Conservation (phyloP, 2,329 filamentous ascomycete genomes). For the Massarina eburnea region DNA sequence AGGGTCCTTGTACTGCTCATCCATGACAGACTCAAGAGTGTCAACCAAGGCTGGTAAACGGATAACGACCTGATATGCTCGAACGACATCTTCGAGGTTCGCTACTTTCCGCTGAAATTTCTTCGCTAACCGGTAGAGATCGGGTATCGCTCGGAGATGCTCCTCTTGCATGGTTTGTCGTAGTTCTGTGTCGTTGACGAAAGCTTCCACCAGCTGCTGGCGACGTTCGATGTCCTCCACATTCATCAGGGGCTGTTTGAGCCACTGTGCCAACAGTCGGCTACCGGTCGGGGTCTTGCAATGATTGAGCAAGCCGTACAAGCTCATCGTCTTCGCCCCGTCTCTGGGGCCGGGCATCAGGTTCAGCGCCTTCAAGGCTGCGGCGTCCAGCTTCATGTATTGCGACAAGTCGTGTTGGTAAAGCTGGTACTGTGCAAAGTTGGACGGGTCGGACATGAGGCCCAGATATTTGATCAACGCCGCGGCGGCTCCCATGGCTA, state of each 20-base stretch:
- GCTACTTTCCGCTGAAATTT: slow-evolving; percentile 91
- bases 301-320: slow-evolving; percentile 92
- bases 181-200: slow-evolving; percentile 88
- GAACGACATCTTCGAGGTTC: slow-evolving; percentile 91
- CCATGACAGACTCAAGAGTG: slow-evolving; percentile 90
- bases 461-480: slow-evolving; percentile 93
- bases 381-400: slow-evolving; percentile 97
- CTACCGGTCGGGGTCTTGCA: slow-evolving; percentile 97
- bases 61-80: slow-evolving; percentile 92
- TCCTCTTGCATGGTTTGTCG: slow-evolving; percentile 97
- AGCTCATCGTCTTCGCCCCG: slow-evolving; percentile 94
- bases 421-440: slow-evolving; percentile 95
- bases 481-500: slow-evolving; percentile 93
- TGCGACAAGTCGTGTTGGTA: slow-evolving; percentile 97
- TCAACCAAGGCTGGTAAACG: slow-evolving; percentile 86
- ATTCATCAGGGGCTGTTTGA: slow-evolving; percentile 96
- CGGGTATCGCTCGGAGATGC: slow-evolving; percentile 87
- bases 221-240: slow-evolving; percentile 84
- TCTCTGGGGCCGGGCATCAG: slow-evolving; percentile 95
- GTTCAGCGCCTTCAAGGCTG: slow-evolving; percentile 90
- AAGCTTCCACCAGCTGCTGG: slow-evolving; percentile 93
- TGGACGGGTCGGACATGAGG: slow-evolving; percentile 85
- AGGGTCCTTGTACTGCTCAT: slow-evolving; percentile 86
- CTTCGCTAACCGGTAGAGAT: slow-evolving; percentile 90
- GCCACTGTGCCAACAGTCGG: slow-evolving; percentile 87